Evolutionary conservation across 2,329 filamentous ascomycete genomes (phyloP).

Genomic region (Pestalotiopsis sp.): DNA sequence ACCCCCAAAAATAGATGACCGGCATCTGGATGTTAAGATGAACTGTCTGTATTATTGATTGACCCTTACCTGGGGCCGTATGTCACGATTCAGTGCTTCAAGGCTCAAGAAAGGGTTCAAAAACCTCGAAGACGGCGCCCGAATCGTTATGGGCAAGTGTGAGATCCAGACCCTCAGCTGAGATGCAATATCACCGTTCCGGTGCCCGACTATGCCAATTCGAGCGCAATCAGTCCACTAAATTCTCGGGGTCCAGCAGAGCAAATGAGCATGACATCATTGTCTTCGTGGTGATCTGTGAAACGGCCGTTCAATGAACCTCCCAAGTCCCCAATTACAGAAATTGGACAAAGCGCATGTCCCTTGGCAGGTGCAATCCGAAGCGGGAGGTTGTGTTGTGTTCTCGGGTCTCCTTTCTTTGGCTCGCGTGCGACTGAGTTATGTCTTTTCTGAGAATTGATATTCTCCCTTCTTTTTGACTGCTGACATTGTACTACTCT

Average conservation of each 20-base stretch:
- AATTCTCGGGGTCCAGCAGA: slow-evolving; percentile 3
- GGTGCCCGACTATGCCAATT: not conserved
- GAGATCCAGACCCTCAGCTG: not conserved
- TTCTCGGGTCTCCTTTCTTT: not conserved
- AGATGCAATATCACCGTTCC: not conserved
- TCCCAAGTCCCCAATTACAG: not conserved
- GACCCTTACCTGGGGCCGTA: not conserved
- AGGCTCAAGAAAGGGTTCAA: not conserved
- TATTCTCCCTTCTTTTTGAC: not conserved
- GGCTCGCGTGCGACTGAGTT: not conserved
- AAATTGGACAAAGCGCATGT: not conserved
- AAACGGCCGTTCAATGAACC: not conserved
- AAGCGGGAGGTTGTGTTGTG: not conserved
- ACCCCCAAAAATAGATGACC: not conserved
- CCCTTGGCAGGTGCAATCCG: not conserved
- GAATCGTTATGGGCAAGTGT: not conserved
- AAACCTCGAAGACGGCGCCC: not conserved
- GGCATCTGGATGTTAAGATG: not conserved
- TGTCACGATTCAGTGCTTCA: not conserved
- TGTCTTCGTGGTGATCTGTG: slow-evolving; percentile 1
- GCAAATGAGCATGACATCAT: slow-evolving; percentile 10
- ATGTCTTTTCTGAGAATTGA: not conserved
- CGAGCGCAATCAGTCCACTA: not conserved
- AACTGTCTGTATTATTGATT: not conserved
- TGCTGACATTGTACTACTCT: not conserved